phyloP scores from a whole-genome alignment of 257 asterid genomes.

The Dorcoceras hygrometricum region DNA sequence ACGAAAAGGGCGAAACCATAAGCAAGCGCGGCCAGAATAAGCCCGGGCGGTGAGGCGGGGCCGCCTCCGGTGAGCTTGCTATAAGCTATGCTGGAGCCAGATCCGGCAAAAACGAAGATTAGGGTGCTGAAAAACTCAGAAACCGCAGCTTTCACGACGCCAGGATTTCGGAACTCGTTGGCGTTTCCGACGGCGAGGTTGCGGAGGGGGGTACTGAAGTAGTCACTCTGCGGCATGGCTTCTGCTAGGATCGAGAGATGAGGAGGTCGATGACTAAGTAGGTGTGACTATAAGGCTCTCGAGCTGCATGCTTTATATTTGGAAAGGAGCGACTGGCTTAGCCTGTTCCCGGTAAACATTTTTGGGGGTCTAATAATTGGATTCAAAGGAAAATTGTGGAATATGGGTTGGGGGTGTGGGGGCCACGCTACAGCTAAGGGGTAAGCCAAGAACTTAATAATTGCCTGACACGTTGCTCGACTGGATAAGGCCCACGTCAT shows the following conservation, averaged over 20 bases:
- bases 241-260: not conserved
- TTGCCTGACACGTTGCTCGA: not conserved
- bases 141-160: conserved; percentile 2
- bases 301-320: not conserved
- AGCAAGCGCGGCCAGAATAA: conserved; percentile 13
- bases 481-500: not conserved
- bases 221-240: not conserved
- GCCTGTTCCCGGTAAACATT: not conserved
- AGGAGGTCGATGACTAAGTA: not conserved
- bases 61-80: not conserved
- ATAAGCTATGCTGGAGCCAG: conserved; percentile 12
- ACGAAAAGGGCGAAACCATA: conserved; percentile 39
- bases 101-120: conserved; percentile 12
- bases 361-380: not conserved
- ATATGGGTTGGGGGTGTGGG: not conserved
- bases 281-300: not conserved
- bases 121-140: conserved; percentile 15
- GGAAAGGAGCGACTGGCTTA: not conserved
- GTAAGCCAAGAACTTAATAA: not conserved
- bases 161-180: conserved; percentile 3
- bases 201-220: not conserved
- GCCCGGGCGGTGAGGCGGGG: not conserved
- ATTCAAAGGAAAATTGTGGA: not conserved
- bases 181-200: not conserved
- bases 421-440: not conserved